phyloP scores from a whole-genome alignment of 2,329 filamentous ascomycete genomes.

The Calonectria ilicicola region DNA sequence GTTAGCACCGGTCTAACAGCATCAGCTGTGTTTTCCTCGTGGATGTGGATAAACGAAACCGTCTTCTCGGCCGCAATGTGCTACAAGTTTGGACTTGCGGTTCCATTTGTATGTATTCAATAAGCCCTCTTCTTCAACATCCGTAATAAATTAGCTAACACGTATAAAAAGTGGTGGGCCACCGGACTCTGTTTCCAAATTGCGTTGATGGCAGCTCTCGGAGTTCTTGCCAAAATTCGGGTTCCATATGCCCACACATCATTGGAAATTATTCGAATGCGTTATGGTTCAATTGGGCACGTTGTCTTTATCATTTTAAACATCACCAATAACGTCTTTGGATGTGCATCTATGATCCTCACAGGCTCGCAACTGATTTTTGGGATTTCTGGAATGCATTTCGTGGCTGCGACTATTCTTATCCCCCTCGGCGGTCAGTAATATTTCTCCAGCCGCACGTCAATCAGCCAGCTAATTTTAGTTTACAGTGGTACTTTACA shows the following conservation, averaged over 20 bases:
- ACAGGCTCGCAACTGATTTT: background rate
- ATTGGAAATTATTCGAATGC: background rate
- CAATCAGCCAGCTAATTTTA: background rate
- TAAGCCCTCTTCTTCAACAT: background rate
- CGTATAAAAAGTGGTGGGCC: background rate
- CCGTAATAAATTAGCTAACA: background rate
- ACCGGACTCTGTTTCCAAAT: background rate
- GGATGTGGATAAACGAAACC: conserved; percentile 18
- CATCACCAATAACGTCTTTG: background rate
- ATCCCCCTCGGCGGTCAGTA: background rate
- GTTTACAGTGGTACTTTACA: background rate
- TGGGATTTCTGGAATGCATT: background rate
- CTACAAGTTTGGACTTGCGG: conserved; percentile 5
- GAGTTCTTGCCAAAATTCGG: background rate
- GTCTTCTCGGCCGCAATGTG: conserved; percentile 14
- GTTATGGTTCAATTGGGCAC: background rate
- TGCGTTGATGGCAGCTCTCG: background rate
- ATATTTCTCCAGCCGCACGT: background rate
- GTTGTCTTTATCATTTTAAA: background rate
- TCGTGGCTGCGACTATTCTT: background rate
- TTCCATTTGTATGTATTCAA: background rate
- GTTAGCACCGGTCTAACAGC: conserved; percentile 20
- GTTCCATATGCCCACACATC: background rate
- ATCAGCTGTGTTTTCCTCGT: conserved; percentile 25
- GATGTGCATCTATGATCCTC: background rate